Base-by-base conservation (phyloP, 495 filamentous ascomycete species). In the Diplogelasinospora grovesii region DNA sequence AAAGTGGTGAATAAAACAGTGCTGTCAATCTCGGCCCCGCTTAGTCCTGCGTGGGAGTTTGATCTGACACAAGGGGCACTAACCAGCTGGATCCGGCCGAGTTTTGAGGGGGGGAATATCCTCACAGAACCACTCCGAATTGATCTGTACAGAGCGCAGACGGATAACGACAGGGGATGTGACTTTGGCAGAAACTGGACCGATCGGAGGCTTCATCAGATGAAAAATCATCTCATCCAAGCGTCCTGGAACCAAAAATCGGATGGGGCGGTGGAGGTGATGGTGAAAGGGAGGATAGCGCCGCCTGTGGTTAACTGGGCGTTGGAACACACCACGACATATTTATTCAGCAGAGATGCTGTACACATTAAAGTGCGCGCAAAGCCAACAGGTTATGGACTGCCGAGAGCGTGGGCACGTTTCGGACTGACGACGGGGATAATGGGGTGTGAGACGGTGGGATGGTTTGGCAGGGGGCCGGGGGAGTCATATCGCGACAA, bases 401-500 rank as follows among this genome's bases (percentile, higher is more conserved):
- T 78, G 0, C 81, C 81, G 0, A 45, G 58, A 3, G 77, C 73
- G 3, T 69, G 83, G 43, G 77, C 78, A 3, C 69, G 81, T 14
- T 63, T 81, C 22, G 81, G 81, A 0, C 54, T 83, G 0, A 71
- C 69, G 2, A 63, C 78, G 20, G 58, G 59, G 1, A 42, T 82
- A 2, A 36, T 24, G 29, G 62, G 41, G 9, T 52, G 74, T 4
- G 61, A 65, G 14, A 48, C 54, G 20, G 76, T 69, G 0, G 46
- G 53, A 10, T 85, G 80, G 79, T 79, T 77, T 46, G 82, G 82
- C 0, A 69, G 77, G 3, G 82, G 82, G 0, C 81, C 82, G 0
- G 74, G 71, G 0, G 77, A 82, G 53, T 67, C 63, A 6, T 86
- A 85, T 48, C 41, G 60, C 10, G 82, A 86, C 56, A 78, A 69